Percentiles rank a stretch among this genome's conserved stretches.
Evolutionary conservation across 305 asterid species (phyloP).

Genomic region (Andrographis paniculata): DNA sequence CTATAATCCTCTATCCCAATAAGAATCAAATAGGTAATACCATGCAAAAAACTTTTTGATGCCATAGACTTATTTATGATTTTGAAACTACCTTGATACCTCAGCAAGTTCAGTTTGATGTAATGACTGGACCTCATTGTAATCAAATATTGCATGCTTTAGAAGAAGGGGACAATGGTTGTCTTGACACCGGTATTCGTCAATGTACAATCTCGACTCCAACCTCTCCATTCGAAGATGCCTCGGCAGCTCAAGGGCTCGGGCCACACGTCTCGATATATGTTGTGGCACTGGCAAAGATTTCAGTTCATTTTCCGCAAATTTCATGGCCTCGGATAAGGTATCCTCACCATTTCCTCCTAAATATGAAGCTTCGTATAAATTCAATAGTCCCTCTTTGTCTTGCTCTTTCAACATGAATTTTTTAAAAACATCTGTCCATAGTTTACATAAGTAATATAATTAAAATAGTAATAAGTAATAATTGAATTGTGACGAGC

Average conservation of each 20-base stretch:
- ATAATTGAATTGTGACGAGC: no score
- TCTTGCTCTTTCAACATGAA: slow-evolving; percentile 15
- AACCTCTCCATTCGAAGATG: slow-evolving; percentile 60
- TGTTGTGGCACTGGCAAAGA: slow-evolving; percentile 6
- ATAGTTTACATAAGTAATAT: neutral
- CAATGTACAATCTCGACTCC: slow-evolving; percentile 46
- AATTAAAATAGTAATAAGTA: neutral
- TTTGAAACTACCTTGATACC: slow-evolving; percentile 31
- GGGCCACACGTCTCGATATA: slow-evolving; percentile 17
- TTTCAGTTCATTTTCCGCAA: slow-evolving; percentile 25
- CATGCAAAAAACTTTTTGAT: no score
- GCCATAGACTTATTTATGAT: no score
- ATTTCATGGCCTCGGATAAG: slow-evolving; percentile 39
- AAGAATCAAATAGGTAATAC: neutral
- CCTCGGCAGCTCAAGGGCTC: slow-evolving; percentile 45
- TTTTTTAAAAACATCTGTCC: neutral
- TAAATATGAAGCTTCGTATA: slow-evolving; percentile 53
- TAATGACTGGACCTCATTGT: slow-evolving; percentile 42
- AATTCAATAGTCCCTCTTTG: slow-evolving; percentile 41
- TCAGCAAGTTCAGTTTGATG: slow-evolving; percentile 55
- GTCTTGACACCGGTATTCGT: slow-evolving; percentile 26
- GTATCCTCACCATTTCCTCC: slow-evolving; percentile 40
- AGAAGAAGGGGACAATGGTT: slow-evolving; percentile 25
- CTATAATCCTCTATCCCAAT: no score
- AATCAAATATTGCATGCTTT: slow-evolving; percentile 49